Evolutionary conservation across 2,329 filamentous ascomycete species (phyloP), one percentile per base, ranked within the genome.

Genomic region (Elsinoe necatrix): DNA sequence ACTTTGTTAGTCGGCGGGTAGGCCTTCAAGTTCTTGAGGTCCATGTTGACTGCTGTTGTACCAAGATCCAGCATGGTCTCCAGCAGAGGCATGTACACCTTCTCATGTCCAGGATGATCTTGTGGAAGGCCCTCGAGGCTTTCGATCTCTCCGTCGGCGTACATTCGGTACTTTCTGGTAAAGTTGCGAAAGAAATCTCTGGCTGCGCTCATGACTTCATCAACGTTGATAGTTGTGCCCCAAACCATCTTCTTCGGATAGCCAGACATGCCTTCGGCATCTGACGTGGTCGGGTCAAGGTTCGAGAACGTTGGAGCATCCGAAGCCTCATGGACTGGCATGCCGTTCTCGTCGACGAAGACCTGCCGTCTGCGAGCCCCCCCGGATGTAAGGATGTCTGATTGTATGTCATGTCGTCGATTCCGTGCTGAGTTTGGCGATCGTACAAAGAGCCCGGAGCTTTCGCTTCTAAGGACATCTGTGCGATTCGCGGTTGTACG

Each of bases 151-250:
- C 89, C 91, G 63, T 95, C 89, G 20, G 83, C 82, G 74, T 92
- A 93, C 81, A 97, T 82, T 61, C 93, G 88, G 67, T 98, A 97
- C 72, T 96, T 96, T 63, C 83, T 85, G 59, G 90, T 89, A 65
- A 93, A 98, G 69, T 95, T 95, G 68, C 84, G 83, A 25, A 98
- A 76, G 66, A 98, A 98, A 61, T 93, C 90, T 67, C 93, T 92
- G 77, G 96, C 95, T 0, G 85, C 79, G 54, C 84, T 82, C 70
- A 95, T 87, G 0, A 89, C 90, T 69, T 97, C 91, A 59, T 89
- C 83, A 55, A 98, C 86, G 4, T 92, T 95, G 51, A 98, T 88
- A 37, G 95, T 97, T 42, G 93, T 98, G 70, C 93, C 93, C 93
- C 93, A 98, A 61, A 98, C 92, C 58, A 95, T 82, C 63, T 86